phyloP scores from a whole-genome alignment of 2,329 filamentous ascomycete species.

The Colletotrichum spinosum region DNA sequence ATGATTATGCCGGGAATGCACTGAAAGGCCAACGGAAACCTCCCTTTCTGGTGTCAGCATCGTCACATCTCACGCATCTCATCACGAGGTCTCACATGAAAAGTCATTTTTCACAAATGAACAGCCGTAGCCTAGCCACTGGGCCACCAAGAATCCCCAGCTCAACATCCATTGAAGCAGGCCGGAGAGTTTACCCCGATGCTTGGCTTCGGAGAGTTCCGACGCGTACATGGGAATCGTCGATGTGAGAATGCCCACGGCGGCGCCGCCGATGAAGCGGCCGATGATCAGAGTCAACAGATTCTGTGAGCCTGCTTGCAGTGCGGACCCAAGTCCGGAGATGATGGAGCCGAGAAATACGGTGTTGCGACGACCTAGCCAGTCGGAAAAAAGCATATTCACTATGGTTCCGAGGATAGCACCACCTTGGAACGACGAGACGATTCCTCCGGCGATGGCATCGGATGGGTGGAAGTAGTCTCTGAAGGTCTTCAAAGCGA shows the following conservation, averaged over 20 bases:
- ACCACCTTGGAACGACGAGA: slow-evolving; percentile 45
- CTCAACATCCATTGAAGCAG: slow-evolving; percentile 58
- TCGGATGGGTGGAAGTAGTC: slow-evolving; percentile 55
- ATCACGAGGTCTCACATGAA: slow-evolving; percentile 43
- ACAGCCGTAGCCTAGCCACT: slow-evolving; percentile 48
- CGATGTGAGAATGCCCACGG: slow-evolving; percentile 60
- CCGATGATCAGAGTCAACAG: slow-evolving; percentile 59
- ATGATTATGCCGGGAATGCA: slow-evolving; percentile 42
- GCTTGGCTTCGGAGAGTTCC: slow-evolving; percentile 52
- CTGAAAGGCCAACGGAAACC: slow-evolving; percentile 48
- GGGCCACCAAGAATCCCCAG: slow-evolving; percentile 53
- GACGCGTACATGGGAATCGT: slow-evolving; percentile 60
- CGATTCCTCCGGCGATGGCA: slow-evolving; percentile 41
- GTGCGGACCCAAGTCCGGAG: slow-evolving; percentile 44
- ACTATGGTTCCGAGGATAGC: slow-evolving; percentile 44
- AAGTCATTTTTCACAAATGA: slow-evolving; percentile 43
- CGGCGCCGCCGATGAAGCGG: slow-evolving; percentile 60
- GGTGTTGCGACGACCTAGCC: slow-evolving; percentile 44
- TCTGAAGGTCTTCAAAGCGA: slow-evolving; percentile 47
- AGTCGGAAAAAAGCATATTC: slow-evolving; percentile 46
- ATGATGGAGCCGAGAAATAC: slow-evolving; percentile 46
- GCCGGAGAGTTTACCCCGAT: slow-evolving; percentile 52
- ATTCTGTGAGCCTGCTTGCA: slow-evolving; percentile 46
- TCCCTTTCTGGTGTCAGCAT: slow-evolving; percentile 39
- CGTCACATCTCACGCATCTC: neutral